Conservation (phyloP, 352 stramenopile genomes). For the Globisporangium nodosum region DNA sequence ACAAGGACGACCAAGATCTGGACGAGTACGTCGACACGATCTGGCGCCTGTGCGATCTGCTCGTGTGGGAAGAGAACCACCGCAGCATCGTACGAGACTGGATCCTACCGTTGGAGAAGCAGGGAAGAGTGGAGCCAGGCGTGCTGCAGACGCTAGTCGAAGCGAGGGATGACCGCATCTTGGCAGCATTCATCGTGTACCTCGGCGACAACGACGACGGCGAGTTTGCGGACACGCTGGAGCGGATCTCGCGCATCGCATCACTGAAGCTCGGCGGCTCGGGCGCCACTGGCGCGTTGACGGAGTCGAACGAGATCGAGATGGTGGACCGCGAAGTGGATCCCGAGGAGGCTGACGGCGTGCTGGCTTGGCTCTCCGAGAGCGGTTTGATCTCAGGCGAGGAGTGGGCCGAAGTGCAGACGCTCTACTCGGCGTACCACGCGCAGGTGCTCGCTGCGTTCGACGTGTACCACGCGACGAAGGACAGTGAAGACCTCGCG, state of each 20-base stretch:
- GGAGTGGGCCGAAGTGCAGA: constrained; percentile 22
- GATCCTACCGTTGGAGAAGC: constrained; percentile 39
- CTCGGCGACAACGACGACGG: constrained; percentile 54
- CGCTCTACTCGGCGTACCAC: constrained; percentile 25
- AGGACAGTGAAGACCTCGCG: constrained; percentile 46
- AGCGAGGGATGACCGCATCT: constrained; percentile 50
- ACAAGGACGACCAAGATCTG: constrained; percentile 36
- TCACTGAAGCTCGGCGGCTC: constrained; percentile 1
- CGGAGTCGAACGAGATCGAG: neutral
- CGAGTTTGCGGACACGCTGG: constrained; percentile 60
- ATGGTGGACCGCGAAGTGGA: constrained; percentile 19
- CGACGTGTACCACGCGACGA: constrained; percentile 42
- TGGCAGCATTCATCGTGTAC: constrained; percentile 62
- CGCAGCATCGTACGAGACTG: constrained; percentile 43
- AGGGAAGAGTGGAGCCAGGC: constrained; percentile 22
- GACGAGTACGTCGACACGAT: constrained; percentile 54
- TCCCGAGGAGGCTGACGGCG: constrained; percentile 12
- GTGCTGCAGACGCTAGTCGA: constrained; percentile 41
- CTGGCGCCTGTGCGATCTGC: constrained; percentile 51
- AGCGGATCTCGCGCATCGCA: constrained; percentile 38
- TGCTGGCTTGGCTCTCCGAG: constrained; percentile 24
- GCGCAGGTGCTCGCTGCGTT: constrained; percentile 43
- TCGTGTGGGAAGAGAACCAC: constrained; percentile 54
- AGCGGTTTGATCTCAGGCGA: constrained; percentile 20
- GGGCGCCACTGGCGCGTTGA: neutral